A percentile compares a stretch with the other conserved stretches of the same genome.
phyloP scores from a whole-genome alignment of 805 yeast species.

The Wickerhamomyces queroliae region DNA sequence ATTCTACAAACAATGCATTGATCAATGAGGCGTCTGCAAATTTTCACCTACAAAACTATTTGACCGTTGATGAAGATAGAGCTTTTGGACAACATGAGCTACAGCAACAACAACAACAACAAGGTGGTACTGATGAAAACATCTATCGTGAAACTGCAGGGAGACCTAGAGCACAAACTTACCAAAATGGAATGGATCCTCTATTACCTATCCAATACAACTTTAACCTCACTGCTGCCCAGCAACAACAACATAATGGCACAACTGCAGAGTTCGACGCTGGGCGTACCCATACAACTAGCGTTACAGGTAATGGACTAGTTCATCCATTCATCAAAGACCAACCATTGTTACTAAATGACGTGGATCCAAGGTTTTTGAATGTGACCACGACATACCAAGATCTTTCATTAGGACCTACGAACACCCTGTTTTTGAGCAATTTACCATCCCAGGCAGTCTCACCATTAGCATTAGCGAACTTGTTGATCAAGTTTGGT shows the following conservation, averaged over 20 bases:
- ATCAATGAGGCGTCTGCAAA: slow-evolving; percentile 11
- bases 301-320: no score
- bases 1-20: slow-evolving; percentile 18
- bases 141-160: slow-evolving; percentile 2
- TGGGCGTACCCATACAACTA: no score
- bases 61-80: slow-evolving; percentile 5
- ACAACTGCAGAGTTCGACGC: no score
- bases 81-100: slow-evolving; percentile 8
- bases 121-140: no score
- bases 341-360: slow-evolving; percentile 40
- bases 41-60: slow-evolving; percentile 6
- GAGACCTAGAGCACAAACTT: slow-evolving; percentile 39
- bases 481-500: slow-evolving; percentile 61
- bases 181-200: slow-evolving; percentile 21
- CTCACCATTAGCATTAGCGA: slow-evolving; percentile 50
- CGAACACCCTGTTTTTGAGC: slow-evolving; percentile 71
- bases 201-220: slow-evolving; percentile 25
- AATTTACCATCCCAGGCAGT: slow-evolving; percentile 61
- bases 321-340: slow-evolving; percentile 10
- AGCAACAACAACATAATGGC: slow-evolving; percentile 12
- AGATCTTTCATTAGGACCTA: slow-evolving; percentile 66
- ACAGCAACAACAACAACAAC: slow-evolving; percentile 10
- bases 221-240: slow-evolving; percentile 2
- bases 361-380: slow-evolving; percentile 51
- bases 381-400: slow-evolving; percentile 67